Conservation (phyloP, 345 rosid genomes). For the Mangifera indica region DNA sequence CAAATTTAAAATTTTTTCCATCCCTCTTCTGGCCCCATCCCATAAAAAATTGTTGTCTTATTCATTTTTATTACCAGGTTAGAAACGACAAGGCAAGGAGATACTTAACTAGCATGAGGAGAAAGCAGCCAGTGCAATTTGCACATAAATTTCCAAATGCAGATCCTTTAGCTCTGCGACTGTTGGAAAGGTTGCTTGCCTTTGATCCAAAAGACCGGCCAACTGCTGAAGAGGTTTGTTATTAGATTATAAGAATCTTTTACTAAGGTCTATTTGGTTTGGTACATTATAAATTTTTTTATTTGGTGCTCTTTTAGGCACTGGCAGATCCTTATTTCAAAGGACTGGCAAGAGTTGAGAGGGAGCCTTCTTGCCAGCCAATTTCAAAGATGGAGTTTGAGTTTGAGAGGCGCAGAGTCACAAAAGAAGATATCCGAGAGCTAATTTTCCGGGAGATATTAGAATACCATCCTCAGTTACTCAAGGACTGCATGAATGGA, state of each 20-base stretch:
- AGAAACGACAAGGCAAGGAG: slow-evolving; percentile 94
- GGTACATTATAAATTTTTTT: neutral
- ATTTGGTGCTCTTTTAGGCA: slow-evolving; percentile 47
- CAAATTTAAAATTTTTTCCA: neutral
- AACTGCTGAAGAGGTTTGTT: slow-evolving; percentile 82
- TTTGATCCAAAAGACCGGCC: slow-evolving; percentile 93
- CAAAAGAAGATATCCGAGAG: slow-evolving; percentile 87
- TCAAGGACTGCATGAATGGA: slow-evolving; percentile 78
- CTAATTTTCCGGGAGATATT: slow-evolving; percentile 81
- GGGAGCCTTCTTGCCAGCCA: slow-evolving; percentile 95
- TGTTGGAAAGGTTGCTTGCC: slow-evolving; percentile 79
- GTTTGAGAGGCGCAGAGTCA: slow-evolving; percentile 89
- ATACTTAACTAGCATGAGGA: slow-evolving; percentile 92
- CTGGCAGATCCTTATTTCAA: slow-evolving; percentile 88
- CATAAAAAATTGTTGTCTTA: neutral
- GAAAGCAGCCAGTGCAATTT: slow-evolving; percentile 72
- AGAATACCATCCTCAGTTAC: slow-evolving; percentile 94
- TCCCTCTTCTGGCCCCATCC: neutral
- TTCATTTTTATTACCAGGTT: slow-evolving; percentile 45
- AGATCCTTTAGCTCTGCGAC: slow-evolving; percentile 70
- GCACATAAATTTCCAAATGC: slow-evolving; percentile 77
- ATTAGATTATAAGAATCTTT: slow-evolving; percentile 1
- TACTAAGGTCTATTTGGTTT: neutral
- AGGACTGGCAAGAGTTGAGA: slow-evolving; percentile 80
- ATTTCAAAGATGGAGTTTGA: slow-evolving; percentile 96